phyloP scores from a whole-genome alignment of 345 rosid species.

The Aquilaria yunnanensis region DNA sequence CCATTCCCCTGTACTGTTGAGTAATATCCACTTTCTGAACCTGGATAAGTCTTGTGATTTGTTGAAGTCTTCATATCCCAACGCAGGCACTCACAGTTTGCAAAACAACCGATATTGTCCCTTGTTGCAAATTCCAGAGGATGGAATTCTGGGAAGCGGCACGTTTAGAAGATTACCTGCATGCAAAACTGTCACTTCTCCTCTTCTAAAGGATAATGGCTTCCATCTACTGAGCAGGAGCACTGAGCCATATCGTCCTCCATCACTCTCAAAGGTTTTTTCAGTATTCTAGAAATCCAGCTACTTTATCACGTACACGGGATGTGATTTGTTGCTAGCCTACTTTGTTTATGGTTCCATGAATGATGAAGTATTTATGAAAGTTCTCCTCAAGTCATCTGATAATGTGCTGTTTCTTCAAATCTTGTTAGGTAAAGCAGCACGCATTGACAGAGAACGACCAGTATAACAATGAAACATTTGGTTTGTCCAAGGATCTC shows the following conservation, averaged over 20 bases:
- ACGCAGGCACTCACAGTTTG: slow-evolving; percentile 18
- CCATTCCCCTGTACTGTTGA: neutral
- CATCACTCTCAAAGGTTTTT: slow-evolving; percentile 23
- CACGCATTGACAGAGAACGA: slow-evolving; percentile 15
- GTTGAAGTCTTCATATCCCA: slow-evolving; percentile 8
- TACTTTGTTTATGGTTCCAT: neutral
- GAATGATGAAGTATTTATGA: neutral
- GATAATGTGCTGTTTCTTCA: too few species aligned
- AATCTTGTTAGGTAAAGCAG: slow-evolving; percentile 16
- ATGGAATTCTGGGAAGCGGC: slow-evolving; percentile 19
- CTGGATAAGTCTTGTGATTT: neutral
- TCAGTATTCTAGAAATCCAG: slow-evolving; percentile 1
- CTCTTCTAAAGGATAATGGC: slow-evolving; percentile 6
- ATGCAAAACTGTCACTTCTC: slow-evolving; percentile 5
- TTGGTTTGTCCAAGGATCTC: slow-evolving; percentile 14
- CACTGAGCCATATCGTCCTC: slow-evolving; percentile 24
- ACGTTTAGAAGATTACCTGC: slow-evolving; percentile 5
- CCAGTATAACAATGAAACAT: slow-evolving; percentile 8
- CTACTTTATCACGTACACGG: neutral
- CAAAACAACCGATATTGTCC: slow-evolving; percentile 10
- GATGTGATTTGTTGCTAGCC: neutral
- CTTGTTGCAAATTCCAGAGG: slow-evolving; percentile 11
- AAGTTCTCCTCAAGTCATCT: neutral
- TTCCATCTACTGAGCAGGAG: slow-evolving; percentile 19
- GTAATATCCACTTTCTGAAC: neutral